Evolutionary conservation across 495 filamentous ascomycete genomes (phyloP), one percentile per base, ranked within the genome.

Genomic region (Rostrohypoxylon terebratum): DNA sequence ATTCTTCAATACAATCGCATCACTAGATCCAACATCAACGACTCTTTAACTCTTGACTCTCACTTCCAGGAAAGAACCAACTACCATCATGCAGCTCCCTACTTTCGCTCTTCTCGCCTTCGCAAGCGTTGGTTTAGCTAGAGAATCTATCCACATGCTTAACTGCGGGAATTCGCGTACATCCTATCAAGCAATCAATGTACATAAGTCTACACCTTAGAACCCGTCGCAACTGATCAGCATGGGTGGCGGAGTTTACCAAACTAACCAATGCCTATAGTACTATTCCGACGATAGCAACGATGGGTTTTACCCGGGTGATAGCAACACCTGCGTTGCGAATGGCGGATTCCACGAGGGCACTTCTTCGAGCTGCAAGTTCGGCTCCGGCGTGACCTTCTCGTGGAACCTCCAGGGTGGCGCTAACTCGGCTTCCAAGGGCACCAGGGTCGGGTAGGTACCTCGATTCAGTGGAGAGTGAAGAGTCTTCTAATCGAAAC

Each of bases 271-370:
- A 59, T 18, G 0, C 3, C 3, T 70, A 3, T 40, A 71, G 72
- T 75, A 71, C 38, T 75, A 66, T 23, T 53, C 48, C 8, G 59
- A 75, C 45, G 72, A 75, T 63, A 61, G 48, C 59, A 61, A 68
- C 59, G 63, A 66, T 63, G 68, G 67, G n/a, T 42, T 51, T 54
- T 63, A 64, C 58, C 67, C 72, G 1, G 63, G 62, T 3, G 20
- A 31, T 14, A 59, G 42, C 21, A 68, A 75, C 23, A 53, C 64
- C 38, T 75, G 72, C 53, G 50, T 75, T 45, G 31, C 45, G 0
- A 42, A 14, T 16, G 50, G 50, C 3, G 50, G 50, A 9, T 53
- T 61, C 45, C 53, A 66, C 7, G 72, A 75, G 59, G 72, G 72
- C 8, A 4, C 9, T 13, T 31, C 44, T 21, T 21, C 55, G 25